Evolutionary conservation across 805 yeast genomes (phyloP), one percentile per base, ranked within the genome.

Genomic region (Metschnikowia dekortorum): DNA sequence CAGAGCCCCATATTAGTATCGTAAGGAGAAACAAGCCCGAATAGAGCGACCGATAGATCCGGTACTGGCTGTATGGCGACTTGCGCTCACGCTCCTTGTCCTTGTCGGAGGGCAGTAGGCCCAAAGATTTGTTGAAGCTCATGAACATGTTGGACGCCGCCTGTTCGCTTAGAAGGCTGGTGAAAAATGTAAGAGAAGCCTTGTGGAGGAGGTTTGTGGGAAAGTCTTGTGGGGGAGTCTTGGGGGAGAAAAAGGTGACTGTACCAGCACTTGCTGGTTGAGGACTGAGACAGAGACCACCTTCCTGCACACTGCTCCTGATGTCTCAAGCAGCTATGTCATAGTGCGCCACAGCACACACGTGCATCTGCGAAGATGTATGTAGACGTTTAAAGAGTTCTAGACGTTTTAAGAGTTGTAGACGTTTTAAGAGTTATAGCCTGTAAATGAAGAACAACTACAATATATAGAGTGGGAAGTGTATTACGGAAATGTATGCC

Each of bases 1-100:
- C 66, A 1, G 70, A 57, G 4, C 77, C 77, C 74, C 74, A 72
- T 29, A 72, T 51, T 33, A 72, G 57, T 4, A 66, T 45, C 0
- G 66, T 63, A 13, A 67, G 39, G n/a, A 71, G 41, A 6, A 53
- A 29, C 9, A 53, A 39, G 18, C 52, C 51, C 42, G 49, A 55
- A 39, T 51, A 48, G 14, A 53, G n/a, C 29, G 57, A 42, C 38
- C 54, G 51, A 32, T 47, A 52, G 11, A 45, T 35, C 10, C 51
- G 26, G 39, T 52, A 49, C 35, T 49, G 43, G 22, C 37, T 43
- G 39, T 52, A 52, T 11, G 55, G 55, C 22, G 53, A 52, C 38
- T 38, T 49, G 33, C 48, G 46, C 34, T 49, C 52, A 29, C 28
- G 14, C 8, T 44, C 39, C 33, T 16, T 44, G 40, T 28, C 28